Evolutionary conservation across 768 basidiomycete species (phyloP).

Genomic region (Tubosaeta sp.): DNA sequence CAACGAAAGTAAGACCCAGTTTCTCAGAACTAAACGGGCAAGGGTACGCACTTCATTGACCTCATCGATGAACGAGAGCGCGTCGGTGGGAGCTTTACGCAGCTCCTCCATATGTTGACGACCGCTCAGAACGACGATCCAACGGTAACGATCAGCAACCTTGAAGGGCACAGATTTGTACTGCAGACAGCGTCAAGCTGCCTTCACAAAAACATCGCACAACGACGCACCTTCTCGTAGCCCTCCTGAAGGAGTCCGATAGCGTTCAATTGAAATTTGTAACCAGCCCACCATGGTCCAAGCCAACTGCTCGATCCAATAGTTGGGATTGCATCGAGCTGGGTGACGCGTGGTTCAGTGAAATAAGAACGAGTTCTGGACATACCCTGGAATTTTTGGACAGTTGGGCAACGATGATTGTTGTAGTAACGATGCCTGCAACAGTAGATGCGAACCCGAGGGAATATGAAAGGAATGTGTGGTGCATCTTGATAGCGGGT

Average conservation of each 20-base stretch:
- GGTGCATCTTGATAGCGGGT: conserved; percentile 1
- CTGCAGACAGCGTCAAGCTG: conserved; percentile 9
- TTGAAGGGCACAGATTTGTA: conserved; percentile 30
- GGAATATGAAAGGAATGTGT: conserved; percentile 1
- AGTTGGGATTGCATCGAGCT: conserved; percentile 31
- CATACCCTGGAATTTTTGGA: conserved; percentile 4
- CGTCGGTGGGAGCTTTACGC: conserved; percentile 36
- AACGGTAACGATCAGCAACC: conserved; percentile 27
- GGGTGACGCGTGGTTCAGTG: background rate
- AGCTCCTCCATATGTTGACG: conserved; percentile 37
- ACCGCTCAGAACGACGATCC: conserved; percentile 37
- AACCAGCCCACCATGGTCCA: conserved; percentile 26
- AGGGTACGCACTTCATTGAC: conserved; percentile 30
- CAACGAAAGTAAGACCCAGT: background rate
- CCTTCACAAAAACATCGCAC: background rate
- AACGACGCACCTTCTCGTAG: conserved; percentile 25
- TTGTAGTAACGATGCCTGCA: conserved; percentile 2
- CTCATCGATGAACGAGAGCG: conserved; percentile 34
- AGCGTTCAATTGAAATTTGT: conserved; percentile 16
- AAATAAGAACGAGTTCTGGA: background rate
- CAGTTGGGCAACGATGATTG: conserved; percentile 4
- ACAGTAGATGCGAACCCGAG: conserved; percentile 1
- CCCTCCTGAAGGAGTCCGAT: conserved; percentile 28
- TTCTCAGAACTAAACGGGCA: background rate
- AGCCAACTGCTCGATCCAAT: conserved; percentile 23